Evolutionary conservation across 257 asterid genomes (phyloP).

Genomic region (Solanum raphanifolium): DNA sequence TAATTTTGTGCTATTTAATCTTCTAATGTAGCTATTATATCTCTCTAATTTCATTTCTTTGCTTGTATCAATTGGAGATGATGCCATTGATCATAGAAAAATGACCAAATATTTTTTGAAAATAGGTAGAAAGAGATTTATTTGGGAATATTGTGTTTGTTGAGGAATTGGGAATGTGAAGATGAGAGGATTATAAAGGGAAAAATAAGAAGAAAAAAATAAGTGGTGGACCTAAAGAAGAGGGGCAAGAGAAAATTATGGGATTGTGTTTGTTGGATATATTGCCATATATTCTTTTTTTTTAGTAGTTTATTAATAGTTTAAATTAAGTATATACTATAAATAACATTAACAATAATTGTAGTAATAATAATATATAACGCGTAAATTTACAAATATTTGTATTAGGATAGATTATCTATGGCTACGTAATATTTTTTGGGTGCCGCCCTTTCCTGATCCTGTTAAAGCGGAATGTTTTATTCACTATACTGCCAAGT

Average conservation of each 20-base stretch:
- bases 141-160: background rate
- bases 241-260: background rate
- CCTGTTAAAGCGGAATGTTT: background rate
- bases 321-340: background rate
- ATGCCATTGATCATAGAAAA: conserved; percentile 10
- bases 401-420: background rate
- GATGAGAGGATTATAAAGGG: background rate
- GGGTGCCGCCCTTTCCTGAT: background rate
- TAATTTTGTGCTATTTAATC: conserved; percentile 61
- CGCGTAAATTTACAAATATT: background rate
- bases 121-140: background rate
- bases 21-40: conserved; percentile 69
- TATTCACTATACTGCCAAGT: background rate
- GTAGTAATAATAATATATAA: background rate
- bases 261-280: conserved; percentile 22
- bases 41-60: conserved; percentile 62
- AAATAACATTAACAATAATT: background rate
- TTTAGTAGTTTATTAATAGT: background rate
- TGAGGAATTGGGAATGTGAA: background rate
- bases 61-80: conserved; percentile 46
- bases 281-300: background rate
- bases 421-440: too few relatives aligned
- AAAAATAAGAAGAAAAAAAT: background rate
- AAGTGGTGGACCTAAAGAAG: background rate
- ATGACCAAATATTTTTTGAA: conserved; percentile 3